A percentile compares a stretch with the other conserved stretches of the same genome.
These are phyloP conservation scores for Asterionellopsis glacialis DNA, from an alignment of 108 stramenopile species.

Conservation along the genomic window DNA sequence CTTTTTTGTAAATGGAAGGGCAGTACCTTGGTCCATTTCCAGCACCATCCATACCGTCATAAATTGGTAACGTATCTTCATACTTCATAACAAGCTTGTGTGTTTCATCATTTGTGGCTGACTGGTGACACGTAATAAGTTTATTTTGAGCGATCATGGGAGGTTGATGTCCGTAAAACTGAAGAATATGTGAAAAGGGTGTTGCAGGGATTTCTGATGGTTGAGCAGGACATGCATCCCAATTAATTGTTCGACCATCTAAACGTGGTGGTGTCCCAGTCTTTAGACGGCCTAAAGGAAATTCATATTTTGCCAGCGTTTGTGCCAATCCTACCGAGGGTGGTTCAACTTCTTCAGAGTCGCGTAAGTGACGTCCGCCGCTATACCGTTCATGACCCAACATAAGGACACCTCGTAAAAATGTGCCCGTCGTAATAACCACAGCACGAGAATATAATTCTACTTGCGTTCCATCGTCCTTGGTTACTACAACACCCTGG, in stretches of 20 bases:
- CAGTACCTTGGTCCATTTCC: constrained; percentile 96
- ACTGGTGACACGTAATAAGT: constrained; percentile 73
- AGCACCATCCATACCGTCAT: constrained; percentile 86
- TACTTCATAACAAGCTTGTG: constrained; percentile 90
- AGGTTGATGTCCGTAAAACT: constrained; percentile 72
- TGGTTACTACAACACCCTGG: constrained; percentile 66
- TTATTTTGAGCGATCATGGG: constrained; percentile 48
- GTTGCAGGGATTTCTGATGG: constrained; percentile 82
- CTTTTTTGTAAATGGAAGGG: constrained; percentile 95
- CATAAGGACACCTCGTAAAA: constrained; percentile 89
- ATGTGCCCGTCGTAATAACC: constrained; percentile 97
- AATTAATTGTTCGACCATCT: constrained; percentile 92
- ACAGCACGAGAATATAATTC: constrained; percentile 65
- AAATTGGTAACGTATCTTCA: constrained; percentile 80
- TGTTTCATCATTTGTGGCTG: constrained; percentile 85
- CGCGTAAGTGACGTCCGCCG: constrained; percentile 90
- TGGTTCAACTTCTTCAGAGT: constrained; percentile 91
- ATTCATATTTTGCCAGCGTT: constrained; percentile 84
- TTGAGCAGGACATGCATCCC: constrained; percentile 76
- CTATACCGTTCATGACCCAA: constrained; percentile 81
- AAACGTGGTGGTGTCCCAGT: constrained; percentile 96
- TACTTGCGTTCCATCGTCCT: constrained; percentile 44
- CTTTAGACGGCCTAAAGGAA: constrained; percentile 91
- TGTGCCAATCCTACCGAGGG: constrained; percentile 89
- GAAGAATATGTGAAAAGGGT: constrained; percentile 81